Evolutionary conservation across 805 yeast genomes (phyloP), one percentile per base, ranked within the genome.

Genomic region (Candida fluviatilis): DNA sequence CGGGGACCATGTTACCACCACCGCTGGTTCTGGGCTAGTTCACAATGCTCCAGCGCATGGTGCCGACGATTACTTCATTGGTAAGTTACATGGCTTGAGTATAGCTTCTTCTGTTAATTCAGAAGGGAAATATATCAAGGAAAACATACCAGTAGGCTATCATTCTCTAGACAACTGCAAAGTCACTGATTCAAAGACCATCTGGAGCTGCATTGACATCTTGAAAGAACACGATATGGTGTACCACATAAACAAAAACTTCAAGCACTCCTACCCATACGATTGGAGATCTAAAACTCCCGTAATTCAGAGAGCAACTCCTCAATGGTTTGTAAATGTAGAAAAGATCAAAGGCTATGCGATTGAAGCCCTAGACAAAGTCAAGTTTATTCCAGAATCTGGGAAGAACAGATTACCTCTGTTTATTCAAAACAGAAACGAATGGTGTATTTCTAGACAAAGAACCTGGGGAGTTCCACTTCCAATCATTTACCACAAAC

Each of bases 11-110:
- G 98, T 95, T 10, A 78, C 87, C 0, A 75, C 76, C 40, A 48
- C 73, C 1, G 79, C 93, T 0, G 99, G 99, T 58, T 87, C 99
- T 0, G 99, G 99, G 2, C 64, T 93, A 11, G 99, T 93, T 1
- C 99, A 93, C 55, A 84, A 88, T 15, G 98, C 99, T 0, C 98
- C 99, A 1, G 98, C 97, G 0, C 99, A 93, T 57, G 99, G 99
- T 51, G 76, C 80, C 51, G 99, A 93, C 48, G 99, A 93, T 65
- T 90, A 86, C 55, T 52, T 82, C 5, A 71, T 83, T 25, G 91
- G 95, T 24, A 58, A 74, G 40, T 59, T 66, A 16, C 62, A 82
- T 44, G 69, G 69, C 0, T 68, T 93, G 16, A 66, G 60, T 7
- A 76, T 86, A 0, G 75, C 66, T 43, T 87, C 96, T 0, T 88